phyloP scores from a whole-genome alignment of 2,329 filamentous ascomycete genomes.

The Penicillium sp. region DNA sequence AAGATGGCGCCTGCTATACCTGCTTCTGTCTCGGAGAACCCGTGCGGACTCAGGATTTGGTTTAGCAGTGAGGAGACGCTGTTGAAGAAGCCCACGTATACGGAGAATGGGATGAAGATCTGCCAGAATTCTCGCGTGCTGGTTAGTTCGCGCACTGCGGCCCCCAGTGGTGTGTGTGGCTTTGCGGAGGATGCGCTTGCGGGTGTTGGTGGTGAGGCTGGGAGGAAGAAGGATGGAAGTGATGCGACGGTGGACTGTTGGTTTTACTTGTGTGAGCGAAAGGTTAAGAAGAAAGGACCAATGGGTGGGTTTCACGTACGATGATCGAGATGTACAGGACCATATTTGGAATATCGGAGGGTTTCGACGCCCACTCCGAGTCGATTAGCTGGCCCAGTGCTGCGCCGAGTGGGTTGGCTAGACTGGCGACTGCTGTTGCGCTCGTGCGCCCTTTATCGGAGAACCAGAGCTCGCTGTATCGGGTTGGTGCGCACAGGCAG shows the following conservation, averaged over 20 bases:
- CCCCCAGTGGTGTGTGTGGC: constrained; percentile 51
- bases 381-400: constrained; percentile 84
- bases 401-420: constrained; percentile 88
- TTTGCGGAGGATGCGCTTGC: constrained; percentile 65
- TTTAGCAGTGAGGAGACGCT: constrained; percentile 82
- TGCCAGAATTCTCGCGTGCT: constrained; percentile 73
- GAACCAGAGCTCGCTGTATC: constrained; percentile 95
- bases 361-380: constrained; percentile 67
- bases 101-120: constrained; percentile 72
- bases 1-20: constrained; percentile 87
- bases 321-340: constrained; percentile 84
- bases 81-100: constrained; percentile 94
- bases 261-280: background rate
- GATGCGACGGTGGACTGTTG: constrained; percentile 60
- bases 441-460: constrained; percentile 77
- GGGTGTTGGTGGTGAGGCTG: constrained; percentile 72
- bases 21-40: constrained; percentile 76
- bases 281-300: background rate
- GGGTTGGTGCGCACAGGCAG: constrained; percentile 80
- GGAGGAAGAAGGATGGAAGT: constrained; percentile 79
- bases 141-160: constrained; percentile 55
- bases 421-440: constrained; percentile 77
- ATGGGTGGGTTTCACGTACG: constrained; percentile 49
- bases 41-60: constrained; percentile 85
- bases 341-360: constrained; percentile 70